A percentile compares a stretch with the other conserved stretches of the same genome.
Evolutionary conservation across 495 filamentous ascomycete species (phyloP).

Genomic region (Venustampulla echinocandica): DNA sequence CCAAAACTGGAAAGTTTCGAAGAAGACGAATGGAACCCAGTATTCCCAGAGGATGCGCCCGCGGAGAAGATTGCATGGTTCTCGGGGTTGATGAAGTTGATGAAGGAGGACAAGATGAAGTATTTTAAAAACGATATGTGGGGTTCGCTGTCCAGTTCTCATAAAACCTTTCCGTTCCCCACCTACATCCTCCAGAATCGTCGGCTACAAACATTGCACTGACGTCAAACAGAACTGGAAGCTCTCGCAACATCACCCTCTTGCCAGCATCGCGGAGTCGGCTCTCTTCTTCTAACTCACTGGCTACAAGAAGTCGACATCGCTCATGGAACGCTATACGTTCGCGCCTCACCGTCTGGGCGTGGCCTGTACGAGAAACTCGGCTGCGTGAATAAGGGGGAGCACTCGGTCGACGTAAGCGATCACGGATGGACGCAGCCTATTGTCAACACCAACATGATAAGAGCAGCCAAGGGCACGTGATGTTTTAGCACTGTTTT

Average conservation of each 20-base stretch:
- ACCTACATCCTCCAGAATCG: not conserved
- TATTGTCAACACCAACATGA: not conserved
- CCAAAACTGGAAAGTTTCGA: not conserved
- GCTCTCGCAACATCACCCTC: not conserved
- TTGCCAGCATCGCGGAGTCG: not conserved
- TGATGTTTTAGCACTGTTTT: not conserved
- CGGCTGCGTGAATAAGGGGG: not conserved
- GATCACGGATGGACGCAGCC: not conserved
- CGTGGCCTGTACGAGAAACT: not conserved
- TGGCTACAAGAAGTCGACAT: not conserved
- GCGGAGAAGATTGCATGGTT: not conserved
- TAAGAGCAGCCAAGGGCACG: not conserved
- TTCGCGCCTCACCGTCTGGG: not conserved
- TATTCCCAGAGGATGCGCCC: not conserved
- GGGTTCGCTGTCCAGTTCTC: not conserved
- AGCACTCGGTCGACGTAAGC: not conserved
- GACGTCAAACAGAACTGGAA: not conserved
- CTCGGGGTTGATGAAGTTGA: not conserved
- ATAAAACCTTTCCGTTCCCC: not conserved
- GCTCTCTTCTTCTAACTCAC: not conserved
- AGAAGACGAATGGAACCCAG: not conserved
- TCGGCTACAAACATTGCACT: not conserved
- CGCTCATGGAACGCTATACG: not conserved
- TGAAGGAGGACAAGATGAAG: not conserved
- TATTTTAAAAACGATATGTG: not conserved